phyloP scores from a whole-genome alignment of 257 asterid genomes.

The Nicotiana sylvestris region DNA sequence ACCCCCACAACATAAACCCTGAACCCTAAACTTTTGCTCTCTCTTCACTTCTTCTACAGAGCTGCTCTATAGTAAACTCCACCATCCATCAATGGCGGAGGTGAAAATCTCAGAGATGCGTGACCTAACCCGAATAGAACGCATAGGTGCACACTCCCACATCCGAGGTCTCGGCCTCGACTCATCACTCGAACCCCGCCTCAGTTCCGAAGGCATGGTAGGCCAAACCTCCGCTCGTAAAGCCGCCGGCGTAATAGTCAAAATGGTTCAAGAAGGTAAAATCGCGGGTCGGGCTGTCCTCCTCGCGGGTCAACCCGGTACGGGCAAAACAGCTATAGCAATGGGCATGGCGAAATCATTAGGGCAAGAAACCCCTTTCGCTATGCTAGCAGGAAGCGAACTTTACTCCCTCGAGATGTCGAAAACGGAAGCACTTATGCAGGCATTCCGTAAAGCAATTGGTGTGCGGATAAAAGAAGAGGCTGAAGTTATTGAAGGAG shows the following conservation, averaged over 20 bases:
- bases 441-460: constrained; percentile 80
- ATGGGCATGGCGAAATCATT: constrained; percentile 94
- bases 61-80: neutral
- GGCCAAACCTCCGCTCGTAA: constrained; percentile 77
- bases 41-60: no score
- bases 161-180: constrained; percentile 86
- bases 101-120: constrained; percentile 74
- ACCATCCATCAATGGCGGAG: constrained; percentile 48
- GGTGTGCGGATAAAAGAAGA: constrained; percentile 89
- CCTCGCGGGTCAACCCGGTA: constrained; percentile 81
- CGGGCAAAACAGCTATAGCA: constrained; percentile 83
- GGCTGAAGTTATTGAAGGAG: constrained; percentile 87
- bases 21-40: no score
- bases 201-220: constrained; percentile 82
- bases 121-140: constrained; percentile 76
- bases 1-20: no score
- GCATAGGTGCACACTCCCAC: constrained; percentile 87
- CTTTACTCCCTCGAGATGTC: constrained; percentile 89
- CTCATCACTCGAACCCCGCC: constrained; percentile 70
- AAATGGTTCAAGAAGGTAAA: constrained; percentile 79
- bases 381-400: constrained; percentile 89
- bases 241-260: constrained; percentile 76
- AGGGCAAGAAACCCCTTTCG: constrained; percentile 86
- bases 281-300: constrained; percentile 81
- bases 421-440: constrained; percentile 85